phyloP scores from a whole-genome alignment of 495 filamentous ascomycete genomes.

The Podospora pseudoanserina region DNA sequence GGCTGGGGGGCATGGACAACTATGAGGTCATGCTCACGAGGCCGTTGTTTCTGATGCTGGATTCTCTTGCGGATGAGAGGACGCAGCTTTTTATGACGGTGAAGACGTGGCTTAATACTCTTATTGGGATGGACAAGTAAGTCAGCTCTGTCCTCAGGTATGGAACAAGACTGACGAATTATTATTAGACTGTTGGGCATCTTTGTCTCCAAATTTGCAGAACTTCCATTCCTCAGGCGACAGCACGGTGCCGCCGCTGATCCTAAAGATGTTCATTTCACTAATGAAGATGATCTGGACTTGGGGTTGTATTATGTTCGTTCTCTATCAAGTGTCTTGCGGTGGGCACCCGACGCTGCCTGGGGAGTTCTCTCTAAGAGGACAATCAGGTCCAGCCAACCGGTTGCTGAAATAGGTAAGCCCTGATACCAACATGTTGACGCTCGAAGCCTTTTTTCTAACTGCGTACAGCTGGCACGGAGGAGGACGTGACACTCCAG shows the following conservation, averaged over 20 bases:
- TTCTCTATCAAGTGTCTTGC: slow-evolving; percentile 67
- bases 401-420: slow-evolving; percentile 46
- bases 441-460: not conserved
- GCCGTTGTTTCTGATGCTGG: slow-evolving; percentile 78
- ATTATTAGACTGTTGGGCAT: slow-evolving; percentile 50
- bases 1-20: slow-evolving; percentile 48
- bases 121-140: slow-evolving; percentile 63
- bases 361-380: slow-evolving; percentile 59
- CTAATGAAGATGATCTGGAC: slow-evolving; percentile 62
- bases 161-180: not conserved
- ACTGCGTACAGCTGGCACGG: slow-evolving; percentile 34
- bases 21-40: slow-evolving; percentile 73
- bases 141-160: slow-evolving; percentile 12
- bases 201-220: slow-evolving; percentile 53
- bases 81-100: slow-evolving; percentile 72
- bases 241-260: slow-evolving; percentile 12
- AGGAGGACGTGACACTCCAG: slow-evolving; percentile 54
- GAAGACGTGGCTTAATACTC: slow-evolving; percentile 75
- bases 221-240: slow-evolving; percentile 51
- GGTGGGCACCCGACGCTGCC: slow-evolving; percentile 55
- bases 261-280: slow-evolving; percentile 21
- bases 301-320: slow-evolving; percentile 75
- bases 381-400: slow-evolving; percentile 37
- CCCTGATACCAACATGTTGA: too few relatives aligned
- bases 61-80: slow-evolving; percentile 68